A percentile compares a stretch with the other conserved stretches of the same genome.
These are phyloP conservation scores for Pichia phayaonensis DNA, from an alignment of 805 yeast genomes.

Conservation along the genomic window DNA sequence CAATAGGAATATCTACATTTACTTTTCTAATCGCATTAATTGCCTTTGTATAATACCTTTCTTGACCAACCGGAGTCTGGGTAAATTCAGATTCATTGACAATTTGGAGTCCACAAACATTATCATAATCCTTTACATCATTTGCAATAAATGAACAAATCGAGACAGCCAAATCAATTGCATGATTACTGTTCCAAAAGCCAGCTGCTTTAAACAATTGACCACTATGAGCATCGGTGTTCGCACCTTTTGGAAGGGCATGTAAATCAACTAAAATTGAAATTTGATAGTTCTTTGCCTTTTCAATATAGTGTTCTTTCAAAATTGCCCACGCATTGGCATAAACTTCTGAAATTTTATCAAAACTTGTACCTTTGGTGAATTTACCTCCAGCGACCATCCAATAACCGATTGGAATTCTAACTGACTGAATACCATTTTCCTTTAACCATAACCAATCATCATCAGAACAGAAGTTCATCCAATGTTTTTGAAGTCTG, in stretches of 20 bases:
- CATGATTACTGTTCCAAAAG: slow-evolving; percentile 48
- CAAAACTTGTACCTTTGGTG: slow-evolving; percentile 57
- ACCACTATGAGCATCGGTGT: slow-evolving; percentile 80
- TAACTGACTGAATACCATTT: slow-evolving; percentile 66
- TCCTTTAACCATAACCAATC: slow-evolving; percentile 76
- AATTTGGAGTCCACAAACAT: slow-evolving; percentile 75
- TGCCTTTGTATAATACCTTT: slow-evolving; percentile 59
- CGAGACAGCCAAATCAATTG: slow-evolving; percentile 39
- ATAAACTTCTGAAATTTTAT: slow-evolving; percentile 47
- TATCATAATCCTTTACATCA: slow-evolving; percentile 50
- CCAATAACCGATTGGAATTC: slow-evolving; percentile 94
- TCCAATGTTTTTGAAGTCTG: slow-evolving; percentile 61
- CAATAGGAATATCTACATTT: slow-evolving; percentile 55
- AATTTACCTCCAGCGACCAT: slow-evolving; percentile 58
- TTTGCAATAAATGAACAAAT: slow-evolving; percentile 52
- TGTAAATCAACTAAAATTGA: slow-evolving; percentile 80
- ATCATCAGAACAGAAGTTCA: slow-evolving; percentile 45
- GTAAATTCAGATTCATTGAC: slow-evolving; percentile 77
- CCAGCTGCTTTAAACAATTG: slow-evolving; percentile 48
- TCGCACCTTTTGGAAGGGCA: slow-evolving; percentile 91
- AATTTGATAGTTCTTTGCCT: slow-evolving; percentile 55
- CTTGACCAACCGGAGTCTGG: slow-evolving; percentile 44
- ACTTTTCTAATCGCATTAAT: slow-evolving; percentile 47
- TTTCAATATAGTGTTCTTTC: slow-evolving; percentile 41
- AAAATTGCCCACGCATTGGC: slow-evolving; percentile 64